Base-by-base conservation (phyloP, 768 basidiomycete genomes). In the Rhodotorula sphaerocarpa region DNA sequence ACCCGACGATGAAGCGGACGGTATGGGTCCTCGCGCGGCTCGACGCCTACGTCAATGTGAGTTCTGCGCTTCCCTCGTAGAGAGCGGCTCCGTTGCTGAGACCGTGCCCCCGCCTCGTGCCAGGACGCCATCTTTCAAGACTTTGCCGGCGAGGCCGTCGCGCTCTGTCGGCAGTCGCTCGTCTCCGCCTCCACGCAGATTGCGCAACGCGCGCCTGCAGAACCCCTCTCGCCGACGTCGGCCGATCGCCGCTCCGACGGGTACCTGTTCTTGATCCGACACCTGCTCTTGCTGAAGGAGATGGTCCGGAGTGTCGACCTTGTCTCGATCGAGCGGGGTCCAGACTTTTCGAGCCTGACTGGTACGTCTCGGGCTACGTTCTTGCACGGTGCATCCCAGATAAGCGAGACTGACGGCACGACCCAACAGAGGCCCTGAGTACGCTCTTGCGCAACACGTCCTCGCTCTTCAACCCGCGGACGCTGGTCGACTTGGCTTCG, bases 41-140 rank as follows among this genome's bases (percentile, higher is more conserved):
- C 41, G 86, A 90, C 64, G 84, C 90, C 66, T 96, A 88, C 70
- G 87, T 97, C 58, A 90, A 95, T 79, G 93, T 90, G 73, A 41
- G 79, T 72, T 23, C 36, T 20, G n/a, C 41, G 20, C 28, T 30
- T 30, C 16, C 56, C 28, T 47, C n/a, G 14, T 30, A 11, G 18
- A 31, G n/a, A n/a, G n/a, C n/a, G n/a, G n/a, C n/a, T n/a, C n/a
- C n/a, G n/a, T n/a, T n/a, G n/a, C n/a, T n/a, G n/a, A n/a, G n/a
- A n/a, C n/a, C n/a, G n/a, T n/a, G n/a, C n/a, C n/a, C n/a, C n/a
- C n/a, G n/a, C n/a, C n/a, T n/a, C n/a, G n/a, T n/a, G 20, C 5
- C 61, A 97, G 91, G 85, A 88, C n/a, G 86, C 84, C 2, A 92
- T 96, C 61, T 99, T 95, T 61, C 87, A 91, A 70, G 95, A 99